Percentiles rank a stretch among this genome's conserved stretches.
phyloP scores from a whole-genome alignment of 495 filamentous ascomycete species.

The Penicillium verhagenii region DNA sequence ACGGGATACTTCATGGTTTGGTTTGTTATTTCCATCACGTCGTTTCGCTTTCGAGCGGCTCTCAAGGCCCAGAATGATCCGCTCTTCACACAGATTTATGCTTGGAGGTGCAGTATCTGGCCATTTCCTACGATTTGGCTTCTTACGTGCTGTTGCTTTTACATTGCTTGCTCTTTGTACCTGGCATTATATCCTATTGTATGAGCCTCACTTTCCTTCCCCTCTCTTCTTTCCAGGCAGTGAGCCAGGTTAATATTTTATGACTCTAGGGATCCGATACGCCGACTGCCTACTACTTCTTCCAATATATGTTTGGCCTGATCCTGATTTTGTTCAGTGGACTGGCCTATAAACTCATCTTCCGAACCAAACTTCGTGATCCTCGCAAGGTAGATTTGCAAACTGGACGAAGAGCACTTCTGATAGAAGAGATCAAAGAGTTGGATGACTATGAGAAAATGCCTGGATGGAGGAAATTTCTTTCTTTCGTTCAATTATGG shows the following conservation, averaged over 20 bases:
- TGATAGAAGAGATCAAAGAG: background rate
- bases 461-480: constrained; percentile 4
- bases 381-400: constrained; percentile 1
- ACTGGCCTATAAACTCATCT: constrained; percentile 1
- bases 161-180: constrained; percentile 6
- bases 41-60: constrained; percentile 28
- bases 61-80: constrained; percentile 31
- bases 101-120: constrained; percentile 29
- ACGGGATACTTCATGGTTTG: constrained; percentile 32
- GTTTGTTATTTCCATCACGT: constrained; percentile 28
- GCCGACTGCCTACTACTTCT: constrained; percentile 24
- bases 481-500: background rate
- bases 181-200: constrained; percentile 13
- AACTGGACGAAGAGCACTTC: background rate
- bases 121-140: constrained; percentile 29
- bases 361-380: background rate
- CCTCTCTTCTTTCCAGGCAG: background rate
- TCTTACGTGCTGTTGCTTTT: constrained; percentile 7
- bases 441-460: background rate
- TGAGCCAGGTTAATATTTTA: constrained; percentile 9
- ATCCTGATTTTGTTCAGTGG: constrained; percentile 19
- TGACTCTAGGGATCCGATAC: constrained; percentile 8
- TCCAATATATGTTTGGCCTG: constrained; percentile 30
- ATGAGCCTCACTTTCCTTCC: background rate
- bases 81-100: constrained; percentile 23